A percentile compares a stretch with the other conserved stretches of the same genome.
Conservation (phyloP, 352 stramenopile species). For the Phytophthora litchii region DNA sequence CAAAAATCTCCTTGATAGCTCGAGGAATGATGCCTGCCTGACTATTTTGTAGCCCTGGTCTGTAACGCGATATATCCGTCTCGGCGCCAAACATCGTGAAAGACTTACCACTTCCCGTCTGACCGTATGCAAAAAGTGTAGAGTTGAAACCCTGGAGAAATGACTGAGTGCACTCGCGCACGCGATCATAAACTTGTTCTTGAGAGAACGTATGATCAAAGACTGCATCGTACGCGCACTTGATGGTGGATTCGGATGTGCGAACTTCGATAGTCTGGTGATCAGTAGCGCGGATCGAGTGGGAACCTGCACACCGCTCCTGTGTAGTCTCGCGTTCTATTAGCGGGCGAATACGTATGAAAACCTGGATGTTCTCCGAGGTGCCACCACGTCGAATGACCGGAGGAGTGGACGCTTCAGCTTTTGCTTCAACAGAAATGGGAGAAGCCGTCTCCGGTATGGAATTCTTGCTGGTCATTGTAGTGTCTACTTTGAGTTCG, state of each 20-base stretch:
- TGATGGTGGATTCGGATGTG: constrained; percentile 71
- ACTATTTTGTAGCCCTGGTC: constrained; percentile 77
- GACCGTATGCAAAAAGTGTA: constrained; percentile 85
- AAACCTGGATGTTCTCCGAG: constrained; percentile 85
- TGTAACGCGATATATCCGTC: constrained; percentile 69
- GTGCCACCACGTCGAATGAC: constrained; percentile 28
- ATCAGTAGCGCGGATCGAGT: constrained; percentile 56
- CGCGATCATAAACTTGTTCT: constrained; percentile 82
- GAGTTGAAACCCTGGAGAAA: constrained; percentile 87
- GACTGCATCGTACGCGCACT: constrained; percentile 82
- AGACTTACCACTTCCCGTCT: constrained; percentile 86
- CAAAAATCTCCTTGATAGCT: constrained; percentile 90
- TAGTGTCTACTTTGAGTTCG: not conserved
- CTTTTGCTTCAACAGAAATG: not conserved
- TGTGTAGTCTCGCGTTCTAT: constrained; percentile 70
- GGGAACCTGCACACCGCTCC: constrained; percentile 26
- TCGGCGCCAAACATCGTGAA: constrained; percentile 90
- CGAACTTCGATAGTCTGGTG: constrained; percentile 79
- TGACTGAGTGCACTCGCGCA: constrained; percentile 76
- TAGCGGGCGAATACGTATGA: constrained; percentile 81
- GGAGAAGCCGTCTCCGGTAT: constrained; percentile 9
- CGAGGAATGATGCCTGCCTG: constrained; percentile 89
- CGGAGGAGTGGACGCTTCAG: not conserved
- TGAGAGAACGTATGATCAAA: constrained; percentile 77
- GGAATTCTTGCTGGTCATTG: constrained; percentile 18